phyloP scores from a whole-genome alignment of 768 basidiomycete species.

The Termitomyces sp. region DNA sequence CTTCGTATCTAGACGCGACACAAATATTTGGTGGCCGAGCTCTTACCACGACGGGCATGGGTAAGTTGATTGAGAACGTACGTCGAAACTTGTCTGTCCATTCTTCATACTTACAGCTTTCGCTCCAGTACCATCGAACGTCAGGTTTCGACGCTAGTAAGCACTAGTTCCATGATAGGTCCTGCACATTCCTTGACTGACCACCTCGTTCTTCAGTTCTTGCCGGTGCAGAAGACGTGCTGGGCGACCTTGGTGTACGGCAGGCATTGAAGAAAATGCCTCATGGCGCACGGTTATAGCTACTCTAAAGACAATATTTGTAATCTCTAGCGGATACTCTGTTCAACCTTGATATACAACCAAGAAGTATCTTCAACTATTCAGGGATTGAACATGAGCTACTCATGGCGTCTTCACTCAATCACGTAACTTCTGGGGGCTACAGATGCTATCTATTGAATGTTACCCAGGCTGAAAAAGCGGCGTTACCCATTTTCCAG shows the following conservation, averaged over 20 bases:
- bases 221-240: slow-evolving; percentile 75
- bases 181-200: neutral
- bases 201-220: slow-evolving; percentile 41
- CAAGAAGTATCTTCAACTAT: neutral
- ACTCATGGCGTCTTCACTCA: neutral
- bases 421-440: neutral
- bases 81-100: slow-evolving; percentile 22
- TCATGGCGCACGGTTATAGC: slow-evolving; percentile 30
- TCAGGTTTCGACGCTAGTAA: slow-evolving; percentile 78
- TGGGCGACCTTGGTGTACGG: slow-evolving; percentile 72
- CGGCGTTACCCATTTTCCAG: no score
- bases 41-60: slow-evolving; percentile 86
- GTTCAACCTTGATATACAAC: neutral
- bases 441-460: neutral
- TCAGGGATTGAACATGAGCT: neutral
- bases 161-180: slow-evolving; percentile 21
- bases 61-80: slow-evolving; percentile 79
- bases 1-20: slow-evolving; percentile 57
- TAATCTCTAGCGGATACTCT: neutral
- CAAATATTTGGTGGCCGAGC: slow-evolving; percentile 90
- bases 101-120: neutral
- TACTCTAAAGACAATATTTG: neutral
- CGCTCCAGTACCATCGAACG: slow-evolving; percentile 74
- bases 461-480: no score
- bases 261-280: slow-evolving; percentile 76